These are phyloP conservation scores for Leptosphaerulina australis DNA, from an alignment of 2,329 filamentous ascomycete species.

Conservation along the genomic window DNA sequence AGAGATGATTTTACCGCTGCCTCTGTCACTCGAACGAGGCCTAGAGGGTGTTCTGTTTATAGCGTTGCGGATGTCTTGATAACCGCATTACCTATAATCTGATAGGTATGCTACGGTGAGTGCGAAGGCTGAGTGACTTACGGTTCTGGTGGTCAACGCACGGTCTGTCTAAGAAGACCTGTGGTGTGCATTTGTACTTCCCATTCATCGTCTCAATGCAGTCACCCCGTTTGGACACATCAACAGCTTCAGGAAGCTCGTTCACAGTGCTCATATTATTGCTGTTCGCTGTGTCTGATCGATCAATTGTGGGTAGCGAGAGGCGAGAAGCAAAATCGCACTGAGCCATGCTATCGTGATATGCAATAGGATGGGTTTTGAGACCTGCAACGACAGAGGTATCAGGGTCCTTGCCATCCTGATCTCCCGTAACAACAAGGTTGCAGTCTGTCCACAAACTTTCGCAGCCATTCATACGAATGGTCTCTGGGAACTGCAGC, in stretches of 20 bases:
- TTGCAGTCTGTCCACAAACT: constrained; percentile 38
- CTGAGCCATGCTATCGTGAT: constrained; percentile 15
- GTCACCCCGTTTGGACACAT: constrained; percentile 19
- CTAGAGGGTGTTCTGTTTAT: constrained; percentile 22
- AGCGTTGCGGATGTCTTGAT: constrained; percentile 6
- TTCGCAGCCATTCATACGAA: constrained; percentile 38
- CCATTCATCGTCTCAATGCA: constrained; percentile 1
- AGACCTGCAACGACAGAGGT: constrained; percentile 24
- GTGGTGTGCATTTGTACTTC: constrained; percentile 28
- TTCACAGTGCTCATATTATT: constrained; percentile 2
- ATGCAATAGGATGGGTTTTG: constrained; percentile 16
- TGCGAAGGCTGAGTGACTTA: neutral
- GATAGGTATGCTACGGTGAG: no score
- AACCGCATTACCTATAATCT: neutral
- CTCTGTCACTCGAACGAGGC: neutral
- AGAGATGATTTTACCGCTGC: neutral
- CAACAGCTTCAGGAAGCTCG: constrained; percentile 13
- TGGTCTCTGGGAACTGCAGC: constrained; percentile 39
- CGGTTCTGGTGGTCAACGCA: neutral
- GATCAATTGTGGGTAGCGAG: constrained; percentile 26
- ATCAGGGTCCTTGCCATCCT: constrained; percentile 15
- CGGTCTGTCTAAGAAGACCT: constrained; percentile 28
- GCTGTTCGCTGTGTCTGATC: constrained; percentile 7
- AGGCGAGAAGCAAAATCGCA: constrained; percentile 41
- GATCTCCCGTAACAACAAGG: constrained; percentile 23